Evolutionary conservation across 2,329 filamentous ascomycete genomes (phyloP).

Genomic region (Hirsutella rhossiliensis): DNA sequence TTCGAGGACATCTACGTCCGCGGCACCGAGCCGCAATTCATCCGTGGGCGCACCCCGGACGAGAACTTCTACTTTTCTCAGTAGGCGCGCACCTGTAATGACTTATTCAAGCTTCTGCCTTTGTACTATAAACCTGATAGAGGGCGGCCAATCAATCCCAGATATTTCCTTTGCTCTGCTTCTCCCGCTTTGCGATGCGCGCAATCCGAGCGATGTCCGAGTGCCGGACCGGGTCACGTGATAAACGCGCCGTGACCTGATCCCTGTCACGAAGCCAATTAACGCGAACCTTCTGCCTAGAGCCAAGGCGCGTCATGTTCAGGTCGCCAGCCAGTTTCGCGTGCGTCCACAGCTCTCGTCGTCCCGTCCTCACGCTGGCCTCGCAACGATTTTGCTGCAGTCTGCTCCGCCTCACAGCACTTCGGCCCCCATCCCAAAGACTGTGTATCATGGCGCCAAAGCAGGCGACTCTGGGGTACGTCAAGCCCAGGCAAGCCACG

Average conservation of each 20-base stretch:
- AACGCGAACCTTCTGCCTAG: constrained; percentile 26
- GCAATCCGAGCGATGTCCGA: too few species aligned
- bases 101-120: constrained; percentile 15
- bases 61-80: constrained; percentile 87
- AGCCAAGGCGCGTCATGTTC: constrained; percentile 22
- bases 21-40: constrained; percentile 76
- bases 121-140: constrained; percentile 13
- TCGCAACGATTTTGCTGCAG: constrained; percentile 4
- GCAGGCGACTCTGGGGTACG: constrained; percentile 83
- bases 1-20: constrained; percentile 94
- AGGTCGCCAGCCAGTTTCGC: constrained; percentile 5
- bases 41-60: constrained; percentile 77
- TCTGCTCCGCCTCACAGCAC: constrained; percentile 3
- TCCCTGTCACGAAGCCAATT: constrained; percentile 16
- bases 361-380: constrained; percentile 5
- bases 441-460: constrained; percentile 38
- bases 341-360: constrained; percentile 9
- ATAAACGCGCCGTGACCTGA: constrained; percentile 11
- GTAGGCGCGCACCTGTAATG: constrained; percentile 22
- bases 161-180: background rate
- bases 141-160: constrained; percentile 8
- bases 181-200: too few species aligned
- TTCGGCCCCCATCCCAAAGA: constrained; percentile 3
- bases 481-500: constrained; percentile 60
- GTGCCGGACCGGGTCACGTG: constrained; percentile 10